A percentile compares a stretch with the other conserved stretches of the same genome.
Evolutionary conservation across 1,284 basidiomycete species (phyloP).

Genomic region (Calocybe gambosa): DNA sequence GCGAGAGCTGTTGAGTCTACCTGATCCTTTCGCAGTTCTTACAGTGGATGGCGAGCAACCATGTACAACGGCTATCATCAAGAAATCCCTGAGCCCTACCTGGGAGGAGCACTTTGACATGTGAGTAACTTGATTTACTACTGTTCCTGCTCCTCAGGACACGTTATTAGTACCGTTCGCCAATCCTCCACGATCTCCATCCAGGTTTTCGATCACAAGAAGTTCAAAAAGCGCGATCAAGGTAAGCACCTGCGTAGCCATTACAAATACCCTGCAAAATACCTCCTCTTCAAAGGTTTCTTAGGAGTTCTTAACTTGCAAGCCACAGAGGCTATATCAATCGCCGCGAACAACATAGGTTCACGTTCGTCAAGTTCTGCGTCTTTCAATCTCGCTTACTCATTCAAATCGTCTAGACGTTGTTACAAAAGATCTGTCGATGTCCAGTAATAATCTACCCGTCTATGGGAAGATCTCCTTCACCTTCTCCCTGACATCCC

Average conservation of each 20-base stretch:
- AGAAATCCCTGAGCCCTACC: conserved; percentile 80
- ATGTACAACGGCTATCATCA: conserved; percentile 82
- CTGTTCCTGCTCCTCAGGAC: conserved; percentile 10
- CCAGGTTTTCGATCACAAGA: conserved; percentile 96
- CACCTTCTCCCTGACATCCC: conserved; percentile 53
- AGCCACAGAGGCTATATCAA: conserved; percentile 74
- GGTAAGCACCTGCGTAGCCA: conserved; percentile 42
- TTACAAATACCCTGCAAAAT: neutral
- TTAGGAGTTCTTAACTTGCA: conserved; percentile 88
- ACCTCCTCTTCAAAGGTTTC: conserved; percentile 33
- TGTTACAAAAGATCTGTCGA: conserved; percentile 77
- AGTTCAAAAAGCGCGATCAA: conserved; percentile 96
- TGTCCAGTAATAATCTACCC: conserved; percentile 81
- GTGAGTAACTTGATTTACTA: conserved; percentile 36
- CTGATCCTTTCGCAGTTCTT: conserved; percentile 95
- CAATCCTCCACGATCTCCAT: conserved; percentile 90
- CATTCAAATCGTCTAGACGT: conserved; percentile 46
- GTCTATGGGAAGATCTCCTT: conserved; percentile 85
- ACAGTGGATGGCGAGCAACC: conserved; percentile 96
- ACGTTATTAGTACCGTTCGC: conserved; percentile 64
- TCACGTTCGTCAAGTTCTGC: conserved; percentile 22
- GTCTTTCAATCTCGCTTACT: conserved; percentile 1
- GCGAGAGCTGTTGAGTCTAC: conserved; percentile 87
- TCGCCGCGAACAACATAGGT: conserved; percentile 79
- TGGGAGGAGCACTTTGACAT: conserved; percentile 96